Evolutionary conservation across 2,329 filamentous ascomycete species (phyloP).

Genomic region (Penicillium sp.): DNA sequence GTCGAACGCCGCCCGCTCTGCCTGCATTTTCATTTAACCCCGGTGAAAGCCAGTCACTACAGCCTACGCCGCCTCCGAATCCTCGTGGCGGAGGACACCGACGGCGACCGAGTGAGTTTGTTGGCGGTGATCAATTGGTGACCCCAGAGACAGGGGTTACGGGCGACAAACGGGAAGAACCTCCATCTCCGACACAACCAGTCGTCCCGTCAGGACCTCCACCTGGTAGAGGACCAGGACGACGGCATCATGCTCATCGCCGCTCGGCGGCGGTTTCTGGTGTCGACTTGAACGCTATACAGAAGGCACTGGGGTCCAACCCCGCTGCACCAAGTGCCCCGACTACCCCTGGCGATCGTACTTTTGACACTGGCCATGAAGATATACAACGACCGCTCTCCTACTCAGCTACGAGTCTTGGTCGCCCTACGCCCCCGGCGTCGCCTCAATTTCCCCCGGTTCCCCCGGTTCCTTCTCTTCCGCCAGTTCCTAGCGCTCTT

Average conservation of each 20-base stretch:
- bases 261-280: constrained; percentile 81
- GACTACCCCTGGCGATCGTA: constrained; percentile 50
- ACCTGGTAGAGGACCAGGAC: constrained; percentile 53
- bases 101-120: constrained; percentile 83
- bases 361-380: constrained; percentile 32
- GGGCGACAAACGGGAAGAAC: constrained; percentile 29
- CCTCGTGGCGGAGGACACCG: constrained; percentile 66
- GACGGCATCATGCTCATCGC: constrained; percentile 76
- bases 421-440: constrained; percentile 37
- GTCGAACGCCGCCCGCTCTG: constrained; percentile 42
- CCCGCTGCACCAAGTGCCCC: constrained; percentile 64
- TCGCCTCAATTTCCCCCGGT: constrained; percentile 33
- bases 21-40: constrained; percentile 46
- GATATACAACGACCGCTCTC: constrained; percentile 38
- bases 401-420: constrained; percentile 36
- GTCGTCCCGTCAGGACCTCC: constrained; percentile 29
- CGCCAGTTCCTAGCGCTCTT: constrained; percentile 21
- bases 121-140: constrained; percentile 65
- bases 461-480: constrained; percentile 15
- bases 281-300: constrained; percentile 70
- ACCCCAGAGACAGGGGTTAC: constrained; percentile 68
- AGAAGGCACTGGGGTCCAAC: constrained; percentile 48
- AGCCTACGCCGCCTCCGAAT: constrained; percentile 61
- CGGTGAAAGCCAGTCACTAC: constrained; percentile 38
- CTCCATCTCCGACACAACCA: constrained; percentile 25